A percentile compares a stretch with the other conserved stretches of the same genome.
phyloP scores from a whole-genome alignment of 2,329 filamentous ascomycete genomes.

The Thermomyces lanuginosus region DNA sequence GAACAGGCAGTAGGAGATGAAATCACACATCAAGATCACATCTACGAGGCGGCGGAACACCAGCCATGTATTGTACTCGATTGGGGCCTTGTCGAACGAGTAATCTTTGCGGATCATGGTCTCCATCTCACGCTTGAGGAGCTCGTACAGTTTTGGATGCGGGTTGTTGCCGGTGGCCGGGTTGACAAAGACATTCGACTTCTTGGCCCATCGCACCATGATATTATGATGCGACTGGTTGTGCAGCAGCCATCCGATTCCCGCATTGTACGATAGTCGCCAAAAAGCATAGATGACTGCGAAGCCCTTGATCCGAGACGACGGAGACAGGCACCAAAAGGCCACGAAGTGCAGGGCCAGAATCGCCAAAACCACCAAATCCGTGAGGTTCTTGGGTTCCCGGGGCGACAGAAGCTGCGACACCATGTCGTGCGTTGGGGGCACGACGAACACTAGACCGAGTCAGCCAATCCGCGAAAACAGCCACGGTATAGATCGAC shows the following conservation, averaged over 20 bases:
- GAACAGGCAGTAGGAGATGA: constrained; percentile 91
- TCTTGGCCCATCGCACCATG: constrained; percentile 73
- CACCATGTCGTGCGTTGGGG: constrained; percentile 96
- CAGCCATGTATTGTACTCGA: constrained; percentile 99
- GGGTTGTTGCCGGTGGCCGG: constrained; percentile 68
- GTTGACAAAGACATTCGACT: constrained; percentile 71
- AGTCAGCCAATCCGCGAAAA: neutral
- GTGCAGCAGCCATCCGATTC: constrained; percentile 78
- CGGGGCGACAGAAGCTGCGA: constrained; percentile 88
- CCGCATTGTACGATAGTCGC: constrained; percentile 81
- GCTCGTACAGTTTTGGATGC: constrained; percentile 61
- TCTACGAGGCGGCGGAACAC: constrained; percentile 91
- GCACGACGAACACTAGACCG: constrained; percentile 72
- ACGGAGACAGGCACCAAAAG: constrained; percentile 55
- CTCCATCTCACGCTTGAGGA: constrained; percentile 80
- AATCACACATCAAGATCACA: constrained; percentile 97
- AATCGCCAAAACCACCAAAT: constrained; percentile 62
- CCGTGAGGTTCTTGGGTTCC: constrained; percentile 87
- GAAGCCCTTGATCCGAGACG: constrained; percentile 58
- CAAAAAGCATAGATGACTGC: constrained; percentile 79
- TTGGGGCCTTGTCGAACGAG: constrained; percentile 74
- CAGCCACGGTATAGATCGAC: neutral
- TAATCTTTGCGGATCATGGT: constrained; percentile 91
- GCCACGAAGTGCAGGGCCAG: constrained; percentile 58
- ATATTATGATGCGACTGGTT: constrained; percentile 80